Evolutionary conservation across 768 basidiomycete genomes (phyloP).

Genomic region (Xerocomus brunneocitrinus): DNA sequence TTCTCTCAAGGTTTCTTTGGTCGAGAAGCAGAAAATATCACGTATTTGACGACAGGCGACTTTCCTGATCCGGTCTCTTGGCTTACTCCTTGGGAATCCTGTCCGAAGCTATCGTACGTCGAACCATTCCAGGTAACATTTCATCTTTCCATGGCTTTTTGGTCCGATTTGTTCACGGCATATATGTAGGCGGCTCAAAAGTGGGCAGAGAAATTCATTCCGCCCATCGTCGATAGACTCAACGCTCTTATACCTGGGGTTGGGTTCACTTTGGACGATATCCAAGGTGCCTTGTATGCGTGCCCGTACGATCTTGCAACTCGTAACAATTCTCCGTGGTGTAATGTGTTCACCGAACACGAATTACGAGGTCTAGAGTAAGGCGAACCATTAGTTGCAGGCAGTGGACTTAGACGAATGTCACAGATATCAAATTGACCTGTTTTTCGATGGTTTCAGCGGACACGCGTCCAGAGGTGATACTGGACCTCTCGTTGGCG

Average conservation of each 20-base stretch:
- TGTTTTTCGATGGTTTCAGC: conserved; percentile 31
- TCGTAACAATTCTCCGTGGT: conserved; percentile 36
- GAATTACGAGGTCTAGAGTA: conserved; percentile 38
- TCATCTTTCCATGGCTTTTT: background rate
- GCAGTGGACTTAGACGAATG: background rate
- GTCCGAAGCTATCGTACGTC: conserved; percentile 13
- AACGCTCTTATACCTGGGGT: conserved; percentile 33
- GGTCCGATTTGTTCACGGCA: background rate
- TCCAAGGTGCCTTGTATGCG: conserved; percentile 39
- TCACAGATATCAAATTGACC: conserved; percentile 35
- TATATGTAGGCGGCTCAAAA: conserved; percentile 7
- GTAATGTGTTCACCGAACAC: conserved; percentile 31
- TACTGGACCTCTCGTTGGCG: conserved; percentile 34
- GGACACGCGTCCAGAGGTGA: conserved; percentile 26
- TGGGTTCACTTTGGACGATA: conserved; percentile 27
- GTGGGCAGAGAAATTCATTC: conserved; percentile 36
- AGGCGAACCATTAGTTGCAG: conserved; percentile 3
- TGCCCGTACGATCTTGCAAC: conserved; percentile 40
- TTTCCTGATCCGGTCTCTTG: conserved; percentile 34
- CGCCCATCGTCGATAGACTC: conserved; percentile 33
- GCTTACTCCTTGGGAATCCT: conserved; percentile 38
- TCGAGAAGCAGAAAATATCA: conserved; percentile 19
- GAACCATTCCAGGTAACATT: background rate
- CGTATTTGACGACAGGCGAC: conserved; percentile 30
- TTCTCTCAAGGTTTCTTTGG: conserved; percentile 40